Conservation (phyloP, 352 stramenopile species). For the Pythium brachiatum region DNA sequence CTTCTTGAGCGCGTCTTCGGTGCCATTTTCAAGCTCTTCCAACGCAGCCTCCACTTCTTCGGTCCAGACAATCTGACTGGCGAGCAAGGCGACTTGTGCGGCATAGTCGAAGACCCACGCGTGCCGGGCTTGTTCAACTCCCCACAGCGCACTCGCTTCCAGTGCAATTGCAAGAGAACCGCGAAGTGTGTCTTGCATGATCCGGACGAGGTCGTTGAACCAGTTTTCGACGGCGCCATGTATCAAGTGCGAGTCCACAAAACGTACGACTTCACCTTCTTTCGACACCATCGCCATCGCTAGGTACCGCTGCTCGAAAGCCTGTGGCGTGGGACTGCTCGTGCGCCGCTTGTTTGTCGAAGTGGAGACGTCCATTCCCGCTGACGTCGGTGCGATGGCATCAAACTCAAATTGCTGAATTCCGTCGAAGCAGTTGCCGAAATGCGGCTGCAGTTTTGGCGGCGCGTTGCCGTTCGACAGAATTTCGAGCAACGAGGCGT, state of each 20-base stretch:
- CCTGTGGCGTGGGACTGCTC: background rate
- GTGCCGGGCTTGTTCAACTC: conserved; percentile 72
- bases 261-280: conserved; percentile 90
- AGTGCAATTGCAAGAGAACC: conserved; percentile 88
- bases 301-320: conserved; percentile 54
- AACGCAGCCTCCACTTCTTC: conserved; percentile 89
- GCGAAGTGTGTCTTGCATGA: conserved; percentile 91
- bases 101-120: conserved; percentile 92
- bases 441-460: conserved; percentile 83
- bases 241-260: conserved; percentile 73
- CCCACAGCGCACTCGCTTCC: conserved; percentile 92
- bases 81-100: conserved; percentile 77
- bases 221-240: conserved; percentile 91
- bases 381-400: conserved; percentile 23
- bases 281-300: conserved; percentile 94
- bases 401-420: conserved; percentile 83
- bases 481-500: conserved; percentile 93
- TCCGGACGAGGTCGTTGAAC: conserved; percentile 93
- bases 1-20: conserved; percentile 94
- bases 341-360: conserved; percentile 3
- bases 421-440: conserved; percentile 91
- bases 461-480: conserved; percentile 92
- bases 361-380: background rate
- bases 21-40: conserved; percentile 94
- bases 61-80: conserved; percentile 93